These are phyloP conservation scores for Epithele typhae DNA, from an alignment of 768 basidiomycete species.

Conservation along the genomic window DNA sequence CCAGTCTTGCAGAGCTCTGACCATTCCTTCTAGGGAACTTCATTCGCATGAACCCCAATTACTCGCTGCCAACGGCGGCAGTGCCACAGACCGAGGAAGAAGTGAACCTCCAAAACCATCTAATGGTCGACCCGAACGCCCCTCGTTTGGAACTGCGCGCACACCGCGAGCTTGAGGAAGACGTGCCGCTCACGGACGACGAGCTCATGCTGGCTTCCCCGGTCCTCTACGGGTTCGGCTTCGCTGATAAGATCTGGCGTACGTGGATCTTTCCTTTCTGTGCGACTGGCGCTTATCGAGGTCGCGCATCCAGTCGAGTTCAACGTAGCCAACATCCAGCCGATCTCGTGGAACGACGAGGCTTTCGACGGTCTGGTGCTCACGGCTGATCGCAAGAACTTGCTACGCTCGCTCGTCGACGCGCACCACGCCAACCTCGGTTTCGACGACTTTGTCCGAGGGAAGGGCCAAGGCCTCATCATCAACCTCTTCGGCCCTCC, in stretches of 20 bases:
- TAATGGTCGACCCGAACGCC: background rate
- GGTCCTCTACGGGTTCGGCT: constrained; percentile 56
- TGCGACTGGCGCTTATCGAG: background rate
- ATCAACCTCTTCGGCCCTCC: constrained; percentile 27
- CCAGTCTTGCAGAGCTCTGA: background rate
- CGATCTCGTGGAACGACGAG: constrained; percentile 36
- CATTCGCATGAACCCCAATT: constrained; percentile 47
- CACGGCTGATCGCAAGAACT: constrained; percentile 19
- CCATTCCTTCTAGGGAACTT: constrained; percentile 35
- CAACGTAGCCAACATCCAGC: constrained; percentile 46
- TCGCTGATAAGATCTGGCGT: constrained; percentile 57
- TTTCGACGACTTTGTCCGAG: constrained; percentile 29
- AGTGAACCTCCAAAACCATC: background rate
- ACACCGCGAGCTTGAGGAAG: background rate
- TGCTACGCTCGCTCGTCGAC: constrained; percentile 26
- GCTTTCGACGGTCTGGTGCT: constrained; percentile 29
- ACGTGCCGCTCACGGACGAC: constrained; percentile 30
- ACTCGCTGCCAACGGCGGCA: constrained; percentile 36
- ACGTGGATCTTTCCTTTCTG: constrained; percentile 21
- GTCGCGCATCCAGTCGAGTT: constrained; percentile 50
- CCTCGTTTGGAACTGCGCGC: background rate
- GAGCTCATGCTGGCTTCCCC: constrained; percentile 52
- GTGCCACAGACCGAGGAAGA: background rate
- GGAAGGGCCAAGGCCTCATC: constrained; percentile 32
- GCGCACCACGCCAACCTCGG: constrained; percentile 20